Percentiles rank a stretch among this genome's conserved stretches.
These are phyloP conservation scores for Solanum gracilifrons DNA, from an alignment of 257 asterid species.

Conservation along the genomic window DNA sequence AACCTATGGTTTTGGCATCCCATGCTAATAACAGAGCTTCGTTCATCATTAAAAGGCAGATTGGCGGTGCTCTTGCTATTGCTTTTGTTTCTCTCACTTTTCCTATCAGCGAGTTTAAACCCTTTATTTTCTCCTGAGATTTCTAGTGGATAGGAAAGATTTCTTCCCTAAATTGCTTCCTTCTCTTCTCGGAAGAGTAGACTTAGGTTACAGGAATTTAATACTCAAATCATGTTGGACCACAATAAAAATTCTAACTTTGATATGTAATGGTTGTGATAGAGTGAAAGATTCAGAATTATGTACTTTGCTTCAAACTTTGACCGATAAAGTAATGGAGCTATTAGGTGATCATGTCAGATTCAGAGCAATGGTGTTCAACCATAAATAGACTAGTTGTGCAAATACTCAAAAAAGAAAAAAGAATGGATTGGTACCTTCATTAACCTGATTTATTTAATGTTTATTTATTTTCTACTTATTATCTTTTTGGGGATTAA, in stretches of 20 bases:
- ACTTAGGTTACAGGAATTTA: background rate
- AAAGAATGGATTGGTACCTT: background rate
- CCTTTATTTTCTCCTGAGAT: background rate
- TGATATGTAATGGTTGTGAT: background rate
- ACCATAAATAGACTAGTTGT: background rate
- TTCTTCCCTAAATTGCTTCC: background rate
- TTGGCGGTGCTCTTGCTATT: background rate
- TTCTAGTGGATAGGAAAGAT: background rate
- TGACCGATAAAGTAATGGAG: background rate
- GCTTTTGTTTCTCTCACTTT: background rate
- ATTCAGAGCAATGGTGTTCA: background rate
- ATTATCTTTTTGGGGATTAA: background rate
- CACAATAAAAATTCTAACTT: background rate
- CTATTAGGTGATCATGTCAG: background rate
- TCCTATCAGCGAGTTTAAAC: background rate
- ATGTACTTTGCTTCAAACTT: background rate
- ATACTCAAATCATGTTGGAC: background rate
- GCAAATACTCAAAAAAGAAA: background rate
- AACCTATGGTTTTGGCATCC: background rate
- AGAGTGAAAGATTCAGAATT: background rate
- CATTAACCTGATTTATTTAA: background rate
- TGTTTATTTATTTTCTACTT: background rate
- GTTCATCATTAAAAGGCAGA: background rate
- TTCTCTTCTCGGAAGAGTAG: background rate
- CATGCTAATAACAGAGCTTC: background rate